These are phyloP conservation scores for Cryphonectria parasitica DNA, from an alignment of 2,329 filamentous ascomycete genomes.

Conservation along the genomic window DNA sequence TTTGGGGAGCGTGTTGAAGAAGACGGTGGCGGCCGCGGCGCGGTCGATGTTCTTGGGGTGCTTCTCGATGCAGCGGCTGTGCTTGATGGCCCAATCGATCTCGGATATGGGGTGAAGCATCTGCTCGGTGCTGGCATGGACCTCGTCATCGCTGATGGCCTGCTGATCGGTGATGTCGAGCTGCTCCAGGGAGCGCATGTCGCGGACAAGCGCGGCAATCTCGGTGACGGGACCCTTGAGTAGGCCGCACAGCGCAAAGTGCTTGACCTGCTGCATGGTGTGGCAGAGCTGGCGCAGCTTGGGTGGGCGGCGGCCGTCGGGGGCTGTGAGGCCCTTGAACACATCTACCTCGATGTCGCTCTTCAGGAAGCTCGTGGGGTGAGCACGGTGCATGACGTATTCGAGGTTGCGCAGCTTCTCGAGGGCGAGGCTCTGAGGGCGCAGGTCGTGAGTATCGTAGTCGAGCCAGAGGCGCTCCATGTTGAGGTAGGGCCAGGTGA, in stretches of 20 bases:
- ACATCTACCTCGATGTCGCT: background rate
- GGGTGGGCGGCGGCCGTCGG: background rate
- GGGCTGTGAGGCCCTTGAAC: conserved; percentile 10
- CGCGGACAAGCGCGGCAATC: conserved; percentile 5
- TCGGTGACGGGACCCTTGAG: conserved; percentile 21
- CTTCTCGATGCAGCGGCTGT: conserved; percentile 17
- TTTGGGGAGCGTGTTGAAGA: conserved; percentile 21
- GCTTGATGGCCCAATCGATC: conserved; percentile 23
- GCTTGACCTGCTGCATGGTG: conserved; percentile 21
- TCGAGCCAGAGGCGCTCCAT: conserved; percentile 26
- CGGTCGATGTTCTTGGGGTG: conserved; percentile 17
- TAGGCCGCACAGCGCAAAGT: conserved; percentile 23
- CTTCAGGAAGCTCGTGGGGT: background rate
- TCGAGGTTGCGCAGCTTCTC: conserved; percentile 13
- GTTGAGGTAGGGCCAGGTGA: conserved; percentile 22
- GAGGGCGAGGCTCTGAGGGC: conserved; percentile 14
- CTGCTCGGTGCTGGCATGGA: background rate
- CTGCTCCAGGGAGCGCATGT: conserved; percentile 23
- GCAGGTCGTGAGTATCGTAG: conserved; percentile 16
- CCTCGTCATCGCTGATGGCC: conserved; percentile 2
- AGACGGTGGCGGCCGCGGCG: conserved; percentile 14
- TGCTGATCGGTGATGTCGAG: conserved; percentile 28
- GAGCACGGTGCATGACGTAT: conserved; percentile 24
- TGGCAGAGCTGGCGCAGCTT: conserved; percentile 15
- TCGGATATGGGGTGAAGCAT: background rate